phyloP scores from a whole-genome alignment of 805 yeast species.

The Kodamaea leandrae region DNA sequence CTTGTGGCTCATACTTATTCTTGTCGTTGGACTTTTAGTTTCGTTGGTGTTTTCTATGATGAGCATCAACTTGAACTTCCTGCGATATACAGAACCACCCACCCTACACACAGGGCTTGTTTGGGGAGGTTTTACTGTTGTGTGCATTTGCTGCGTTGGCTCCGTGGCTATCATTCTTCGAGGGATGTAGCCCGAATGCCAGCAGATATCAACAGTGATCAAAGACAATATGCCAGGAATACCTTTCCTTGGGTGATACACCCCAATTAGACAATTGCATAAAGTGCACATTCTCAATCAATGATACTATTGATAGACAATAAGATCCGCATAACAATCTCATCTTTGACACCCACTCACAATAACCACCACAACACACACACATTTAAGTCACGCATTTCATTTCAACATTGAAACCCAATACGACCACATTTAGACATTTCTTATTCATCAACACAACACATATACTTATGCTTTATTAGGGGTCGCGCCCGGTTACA shows the following conservation, averaged over 20 bases:
- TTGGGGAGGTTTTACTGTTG: conserved; percentile 26
- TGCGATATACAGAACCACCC: conserved; percentile 30
- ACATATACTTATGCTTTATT: too few relatives aligned
- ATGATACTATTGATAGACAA: too few relatives aligned
- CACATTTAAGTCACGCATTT: too few relatives aligned
- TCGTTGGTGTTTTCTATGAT: conserved; percentile 34
- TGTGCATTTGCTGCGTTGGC: conserved; percentile 21
- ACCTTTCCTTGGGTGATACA: too few relatives aligned
- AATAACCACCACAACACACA: too few relatives aligned
- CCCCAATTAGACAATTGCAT: too few relatives aligned
- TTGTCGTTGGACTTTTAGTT: conserved; percentile 31
- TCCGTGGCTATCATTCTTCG: conserved; percentile 13
- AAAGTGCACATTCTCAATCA: too few relatives aligned
- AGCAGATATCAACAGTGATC: neutral
- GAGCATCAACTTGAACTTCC: conserved; percentile 34
- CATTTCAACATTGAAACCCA: too few relatives aligned
- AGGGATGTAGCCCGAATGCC: conserved; percentile 6
- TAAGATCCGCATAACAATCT: neutral
- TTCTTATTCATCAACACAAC: too few relatives aligned
- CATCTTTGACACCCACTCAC: neutral
- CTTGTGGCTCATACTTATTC: conserved; percentile 29
- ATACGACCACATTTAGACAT: too few relatives aligned
- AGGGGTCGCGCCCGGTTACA: too few relatives aligned
- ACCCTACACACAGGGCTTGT: conserved; percentile 21
- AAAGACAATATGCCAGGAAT: too few relatives aligned